Base-by-base conservation (phyloP, 306 rosid genomes). In the Inga oerstediana region DNA sequence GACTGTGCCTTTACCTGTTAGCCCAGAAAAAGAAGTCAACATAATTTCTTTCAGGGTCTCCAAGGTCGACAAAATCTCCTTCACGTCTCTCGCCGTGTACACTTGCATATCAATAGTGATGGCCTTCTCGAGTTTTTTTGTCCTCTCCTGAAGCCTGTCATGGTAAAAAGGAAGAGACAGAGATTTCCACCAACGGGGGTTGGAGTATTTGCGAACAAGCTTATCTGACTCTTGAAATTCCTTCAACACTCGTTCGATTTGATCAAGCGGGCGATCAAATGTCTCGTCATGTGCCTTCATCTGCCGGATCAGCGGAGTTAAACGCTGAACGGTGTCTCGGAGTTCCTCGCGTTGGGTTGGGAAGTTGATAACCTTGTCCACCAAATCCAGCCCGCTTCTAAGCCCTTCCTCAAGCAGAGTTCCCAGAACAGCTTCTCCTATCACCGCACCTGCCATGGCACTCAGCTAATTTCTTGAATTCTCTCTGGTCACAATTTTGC, bases 151-250 rank as follows among this genome's bases (percentile, higher is more conserved):
- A 80, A 87, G 83, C 73, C 12, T 80, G 8, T 27, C 74, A n/a
- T 74, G 76, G 67, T 73, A 20, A 24, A 3, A 0, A 2, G 89
- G 83, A 49, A 81, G 64, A 46, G 76, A 59, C 3, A 30, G 5
- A 16, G 49, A 65, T 51, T 49, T 62, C 87, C 84, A 82, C 84
- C 89, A 82, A 27, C 67, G 51, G 2, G 83, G 8, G 0, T 87
- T 59, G 15, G 86, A 59, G 75, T 84, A 81, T 79, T 83, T 83
- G 4, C 20, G 10, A 1, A 82, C 82, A 16, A 87, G 37, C 79
- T 78, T 70, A 52, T 67, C 65, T 1, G 84, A 83, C 10, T 0
- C 76, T 14, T 2, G 14, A 8, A 87, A 0, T 2, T 73, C 79
- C 11, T 8, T 32, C 16, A 66, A 73, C 37, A 87, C 27, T 1